Percentiles rank a stretch among this genome's conserved stretches.
These are phyloP conservation scores for Agrocybe pediades DNA, from an alignment of 768 basidiomycete species.

Conservation along the genomic window DNA sequence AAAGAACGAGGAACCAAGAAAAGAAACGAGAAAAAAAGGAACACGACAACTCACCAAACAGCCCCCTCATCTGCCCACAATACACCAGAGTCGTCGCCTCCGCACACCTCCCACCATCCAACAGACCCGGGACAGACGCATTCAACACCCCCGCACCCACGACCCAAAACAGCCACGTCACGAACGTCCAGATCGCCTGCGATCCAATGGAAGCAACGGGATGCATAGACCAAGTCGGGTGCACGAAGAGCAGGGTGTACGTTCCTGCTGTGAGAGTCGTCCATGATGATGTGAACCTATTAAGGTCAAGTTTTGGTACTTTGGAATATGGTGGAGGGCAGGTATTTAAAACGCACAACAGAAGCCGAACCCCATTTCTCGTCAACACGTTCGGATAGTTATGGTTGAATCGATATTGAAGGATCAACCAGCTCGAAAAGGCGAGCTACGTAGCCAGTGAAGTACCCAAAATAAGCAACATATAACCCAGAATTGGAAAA, in stretches of 20 bases:
- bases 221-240: slow-evolving; percentile 57
- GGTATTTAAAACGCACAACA: slow-evolving; percentile 42
- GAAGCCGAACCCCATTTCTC: slow-evolving; percentile 45
- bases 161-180: slow-evolving; percentile 65
- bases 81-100: slow-evolving; percentile 50
- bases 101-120: slow-evolving; percentile 42
- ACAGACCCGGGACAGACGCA: slow-evolving; percentile 45
- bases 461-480: background rate
- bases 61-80: slow-evolving; percentile 55
- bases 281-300: slow-evolving; percentile 63
- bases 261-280: slow-evolving; percentile 53
- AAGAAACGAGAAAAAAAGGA: background rate
- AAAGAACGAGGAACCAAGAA: background rate
- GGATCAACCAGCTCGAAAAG: slow-evolving; percentile 57
- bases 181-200: slow-evolving; percentile 58
- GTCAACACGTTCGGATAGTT: slow-evolving; percentile 50
- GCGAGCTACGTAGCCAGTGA: slow-evolving; percentile 45
- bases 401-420: slow-evolving; percentile 54
- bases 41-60: slow-evolving; percentile 45
- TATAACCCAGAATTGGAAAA: background rate
- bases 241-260: slow-evolving; percentile 60
- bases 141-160: slow-evolving; percentile 55
- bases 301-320: slow-evolving; percentile 1
- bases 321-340: background rate
- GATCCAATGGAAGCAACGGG: slow-evolving; percentile 58